Percentiles rank a stretch among this genome's conserved stretches.
These are phyloP conservation scores for Tricholoma saponaceum DNA, from an alignment of 768 basidiomycete species.

Conservation along the genomic window DNA sequence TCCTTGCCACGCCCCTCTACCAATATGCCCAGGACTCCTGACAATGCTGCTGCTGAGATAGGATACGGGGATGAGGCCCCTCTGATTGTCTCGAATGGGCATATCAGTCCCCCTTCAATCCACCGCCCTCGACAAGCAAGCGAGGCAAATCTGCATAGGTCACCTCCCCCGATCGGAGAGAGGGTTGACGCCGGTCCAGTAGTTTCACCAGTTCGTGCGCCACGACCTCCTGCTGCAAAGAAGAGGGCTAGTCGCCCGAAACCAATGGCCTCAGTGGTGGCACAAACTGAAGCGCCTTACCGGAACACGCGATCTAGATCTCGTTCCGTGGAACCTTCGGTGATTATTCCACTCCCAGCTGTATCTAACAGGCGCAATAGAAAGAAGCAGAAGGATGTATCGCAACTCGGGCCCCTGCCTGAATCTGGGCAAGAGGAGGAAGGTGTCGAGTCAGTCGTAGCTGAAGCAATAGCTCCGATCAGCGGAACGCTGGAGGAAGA, in stretches of 20 bases:
- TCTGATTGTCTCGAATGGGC: not conserved
- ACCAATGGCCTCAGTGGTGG: not conserved
- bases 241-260: not conserved
- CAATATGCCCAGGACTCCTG: not conserved
- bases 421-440: constrained; percentile 7
- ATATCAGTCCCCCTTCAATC: not conserved
- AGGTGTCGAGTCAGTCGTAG: not conserved
- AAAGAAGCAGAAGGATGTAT: not conserved
- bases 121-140: not conserved
- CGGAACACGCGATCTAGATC: constrained; percentile 31
- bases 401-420: not conserved
- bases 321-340: constrained; percentile 25
- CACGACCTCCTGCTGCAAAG: not conserved
- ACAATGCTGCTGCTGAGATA: not conserved
- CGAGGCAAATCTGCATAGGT: not conserved
- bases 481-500: constrained; percentile 16
- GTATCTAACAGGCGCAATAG: not conserved
- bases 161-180: not conserved
- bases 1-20: not conserved
- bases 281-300: constrained; percentile 20
- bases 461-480: not conserved
- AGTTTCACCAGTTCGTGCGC: not conserved
- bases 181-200: not conserved
- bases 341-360: not conserved
- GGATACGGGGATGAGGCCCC: not conserved